A percentile compares a stretch with the other conserved stretches of the same genome.
phyloP scores from a whole-genome alignment of 306 rosid genomes.

The Quercus gilva region DNA sequence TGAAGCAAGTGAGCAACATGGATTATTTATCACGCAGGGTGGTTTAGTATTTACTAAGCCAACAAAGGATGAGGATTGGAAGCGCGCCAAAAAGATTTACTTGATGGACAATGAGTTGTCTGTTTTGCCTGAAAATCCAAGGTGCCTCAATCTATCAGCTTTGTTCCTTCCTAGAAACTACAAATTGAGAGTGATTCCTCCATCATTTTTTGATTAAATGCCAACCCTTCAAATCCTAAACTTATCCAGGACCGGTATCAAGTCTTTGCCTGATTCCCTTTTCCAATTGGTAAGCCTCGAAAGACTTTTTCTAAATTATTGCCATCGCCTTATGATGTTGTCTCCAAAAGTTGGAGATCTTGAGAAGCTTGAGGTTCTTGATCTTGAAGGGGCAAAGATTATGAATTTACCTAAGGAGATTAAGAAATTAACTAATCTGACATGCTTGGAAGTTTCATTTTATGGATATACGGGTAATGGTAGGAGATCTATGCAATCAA shows the following conservation, averaged over 20 bases:
- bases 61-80: neutral
- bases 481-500: neutral
- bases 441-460: neutral
- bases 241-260: constrained; percentile 4
- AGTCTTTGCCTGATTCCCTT: neutral
- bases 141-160: neutral
- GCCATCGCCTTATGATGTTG: neutral
- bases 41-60: neutral
- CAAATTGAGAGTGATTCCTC: constrained; percentile 7
- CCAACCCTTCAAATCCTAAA: neutral
- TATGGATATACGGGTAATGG: neutral
- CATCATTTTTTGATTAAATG: neutral
- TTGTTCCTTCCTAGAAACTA: neutral
- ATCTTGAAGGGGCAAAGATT: neutral
- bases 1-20: too few species aligned
- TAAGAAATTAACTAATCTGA: neutral
- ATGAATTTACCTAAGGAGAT: neutral
- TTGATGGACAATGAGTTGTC: neutral
- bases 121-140: neutral
- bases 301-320: neutral
- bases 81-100: neutral
- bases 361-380: neutral
- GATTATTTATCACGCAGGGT: neutral
- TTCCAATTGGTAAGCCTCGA: neutral
- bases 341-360: neutral